These are phyloP conservation scores for Aspergillus texensis DNA, from an alignment of 2,329 filamentous ascomycete genomes.

Conservation along the genomic window DNA sequence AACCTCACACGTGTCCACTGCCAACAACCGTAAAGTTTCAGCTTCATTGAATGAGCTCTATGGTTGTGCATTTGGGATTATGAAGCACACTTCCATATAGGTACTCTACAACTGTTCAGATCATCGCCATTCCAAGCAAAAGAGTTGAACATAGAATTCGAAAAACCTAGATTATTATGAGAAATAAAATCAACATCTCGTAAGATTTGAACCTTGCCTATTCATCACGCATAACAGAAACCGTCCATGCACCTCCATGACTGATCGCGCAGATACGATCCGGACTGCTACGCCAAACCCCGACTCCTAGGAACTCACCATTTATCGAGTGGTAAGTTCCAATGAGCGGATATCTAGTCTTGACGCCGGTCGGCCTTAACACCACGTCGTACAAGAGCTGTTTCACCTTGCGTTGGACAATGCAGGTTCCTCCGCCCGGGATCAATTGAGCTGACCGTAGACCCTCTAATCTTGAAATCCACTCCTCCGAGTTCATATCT, in stretches of 20 bases:
- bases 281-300: conserved; percentile 27
- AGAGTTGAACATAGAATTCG: not conserved
- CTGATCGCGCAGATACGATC: conserved; percentile 21
- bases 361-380: not conserved
- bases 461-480: conserved; percentile 2
- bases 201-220: not conserved
- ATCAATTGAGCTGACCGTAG: not conserved
- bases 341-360: conserved; percentile 18
- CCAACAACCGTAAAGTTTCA: not conserved
- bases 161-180: not conserved
- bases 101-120: not conserved
- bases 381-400: not conserved
- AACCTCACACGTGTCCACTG: not conserved
- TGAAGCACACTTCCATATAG: not conserved
- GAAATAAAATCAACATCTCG: not conserved
- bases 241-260: conserved; percentile 19
- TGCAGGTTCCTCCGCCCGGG: not conserved
- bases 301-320: conserved; percentile 29
- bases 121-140: rapidly evolving
- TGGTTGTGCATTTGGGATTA: not conserved
- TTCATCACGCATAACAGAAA: conserved; percentile 14
- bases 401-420: conserved; percentile 7
- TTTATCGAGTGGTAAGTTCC: conserved; percentile 30
- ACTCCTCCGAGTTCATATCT: conserved; percentile 4
- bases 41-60: not conserved